These are phyloP conservation scores for Sodiomyces alkalinus DNA, from an alignment of 2,329 filamentous ascomycete genomes.

Conservation along the genomic window DNA sequence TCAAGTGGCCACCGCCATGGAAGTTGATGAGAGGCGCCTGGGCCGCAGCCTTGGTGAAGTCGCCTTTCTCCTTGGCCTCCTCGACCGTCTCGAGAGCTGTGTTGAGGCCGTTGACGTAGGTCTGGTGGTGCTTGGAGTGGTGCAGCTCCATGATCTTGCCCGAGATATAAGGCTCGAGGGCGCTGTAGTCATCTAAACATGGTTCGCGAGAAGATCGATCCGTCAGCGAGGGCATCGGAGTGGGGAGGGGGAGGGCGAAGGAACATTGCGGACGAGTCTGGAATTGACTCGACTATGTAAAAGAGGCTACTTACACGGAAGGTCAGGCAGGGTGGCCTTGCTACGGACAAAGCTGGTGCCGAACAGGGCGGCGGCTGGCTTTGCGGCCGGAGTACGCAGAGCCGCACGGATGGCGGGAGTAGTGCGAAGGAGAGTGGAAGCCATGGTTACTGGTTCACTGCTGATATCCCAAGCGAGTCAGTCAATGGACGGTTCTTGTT, in stretches of 20 bases:
- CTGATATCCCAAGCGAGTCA: no score
- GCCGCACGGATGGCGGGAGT: conserved; percentile 53
- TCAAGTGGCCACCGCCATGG: conserved; percentile 75
- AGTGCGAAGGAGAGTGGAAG: conserved; percentile 59
- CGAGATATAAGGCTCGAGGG: conserved; percentile 72
- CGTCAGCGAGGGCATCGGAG: not conserved
- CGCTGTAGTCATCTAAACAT: conserved; percentile 76
- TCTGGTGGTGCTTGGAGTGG: conserved; percentile 88
- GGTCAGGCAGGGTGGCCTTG: conserved; percentile 88
- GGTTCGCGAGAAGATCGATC: not conserved
- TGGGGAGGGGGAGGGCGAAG: no score
- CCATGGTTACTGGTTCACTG: conserved; percentile 42
- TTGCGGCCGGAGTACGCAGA: conserved; percentile 50
- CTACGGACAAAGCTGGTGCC: conserved; percentile 65
- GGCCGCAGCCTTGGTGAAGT: conserved; percentile 30
- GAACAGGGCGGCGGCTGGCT: conserved; percentile 46
- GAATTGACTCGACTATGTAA: no score
- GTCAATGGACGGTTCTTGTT: no score
- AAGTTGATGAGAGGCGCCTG: conserved; percentile 51
- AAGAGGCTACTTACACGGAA: conserved; percentile 41
- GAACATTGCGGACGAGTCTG: no score
- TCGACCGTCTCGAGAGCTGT: conserved; percentile 57
- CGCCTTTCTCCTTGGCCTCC: conserved; percentile 48
- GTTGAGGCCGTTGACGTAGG: conserved; percentile 85
- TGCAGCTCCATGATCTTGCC: conserved; percentile 94